Evolutionary conservation across 1,284 basidiomycete genomes (phyloP), one percentile per base, ranked within the genome.

Genomic region (Tilletia caries): DNA sequence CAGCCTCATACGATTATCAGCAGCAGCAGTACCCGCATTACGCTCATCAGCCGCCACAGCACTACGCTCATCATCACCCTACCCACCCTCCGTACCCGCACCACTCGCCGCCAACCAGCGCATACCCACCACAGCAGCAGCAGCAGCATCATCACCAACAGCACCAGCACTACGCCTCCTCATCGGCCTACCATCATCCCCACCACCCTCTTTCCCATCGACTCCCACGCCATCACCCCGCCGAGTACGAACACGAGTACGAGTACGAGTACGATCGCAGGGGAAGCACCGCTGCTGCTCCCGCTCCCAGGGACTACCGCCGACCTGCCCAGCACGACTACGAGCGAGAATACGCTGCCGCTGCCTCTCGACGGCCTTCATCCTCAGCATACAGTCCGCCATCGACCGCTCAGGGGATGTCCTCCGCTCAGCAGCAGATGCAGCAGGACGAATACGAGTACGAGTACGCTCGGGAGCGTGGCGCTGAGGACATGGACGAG

Each of bases 201-300:
- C 37, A 50, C 48, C 20, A 20, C 48, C 48, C 10, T 18, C 48
- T 18, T 18, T 50, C 18, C 48, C 20, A 50, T 41, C 48, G 48
- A 25, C 13, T 25, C 48, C 12, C 48, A 33, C 29, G 32, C 32
- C 32, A 33, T 29, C 29, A 29, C 3, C 27, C 13, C 18, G 20
- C 8, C 58, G 58, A 62, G 18, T 37, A 62, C 58, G 58, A 62
- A 34, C 58, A n/a, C 18, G 58, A 62, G 58, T 62, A 37, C 33
- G 32, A 62, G 58, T 29, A 34, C 27, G 58, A 62, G 18, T 37
- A 62, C 58, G 58, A 33, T n/a, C 48, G 12, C 20, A 13, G 48
- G 15, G 37, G 10, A 15, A 41, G 37, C 8, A 15, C 37, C 15
- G 37, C 37, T 41, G 37, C 37, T 41, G 37, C 48, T 50, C 23